Percentiles rank a stretch among this genome's conserved stretches.
phyloP scores from a whole-genome alignment of 306 rosid species.

The Cicer cuneatum region DNA sequence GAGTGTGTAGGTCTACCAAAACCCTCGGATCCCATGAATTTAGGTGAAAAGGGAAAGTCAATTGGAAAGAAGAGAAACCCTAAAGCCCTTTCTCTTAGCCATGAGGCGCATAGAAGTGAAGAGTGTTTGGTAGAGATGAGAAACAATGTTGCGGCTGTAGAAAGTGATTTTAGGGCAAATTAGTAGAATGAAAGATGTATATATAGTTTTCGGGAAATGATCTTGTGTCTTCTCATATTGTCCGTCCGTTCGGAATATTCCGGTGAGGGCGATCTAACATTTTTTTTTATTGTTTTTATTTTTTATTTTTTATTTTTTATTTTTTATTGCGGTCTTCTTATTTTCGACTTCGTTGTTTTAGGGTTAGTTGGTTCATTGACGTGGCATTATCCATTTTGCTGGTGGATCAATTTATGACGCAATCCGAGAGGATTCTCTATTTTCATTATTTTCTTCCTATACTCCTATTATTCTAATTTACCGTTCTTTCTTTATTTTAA shows the following conservation, averaged over 20 bases:
- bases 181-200: slow-evolving; percentile 60
- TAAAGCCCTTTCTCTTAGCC: slow-evolving; percentile 22
- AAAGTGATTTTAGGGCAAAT: slow-evolving; percentile 82
- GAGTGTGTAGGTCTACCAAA: slow-evolving; percentile 49
- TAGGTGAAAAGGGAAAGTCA: slow-evolving; percentile 57
- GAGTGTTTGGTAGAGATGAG: slow-evolving; percentile 49
- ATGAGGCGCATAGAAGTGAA: neutral
- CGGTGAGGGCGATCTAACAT: slow-evolving; percentile 54
- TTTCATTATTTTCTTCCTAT: too few species aligned
- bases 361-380: slow-evolving; percentile 47
- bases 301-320: neutral
- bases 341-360: neutral
- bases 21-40: slow-evolving; percentile 69
- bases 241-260: slow-evolving; percentile 74
- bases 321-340: neutral
- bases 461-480: too few species aligned
- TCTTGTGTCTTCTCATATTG: slow-evolving; percentile 44
- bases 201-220: slow-evolving; percentile 99
- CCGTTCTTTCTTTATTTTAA: too few species aligned
- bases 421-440: too few species aligned
- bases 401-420: neutral
- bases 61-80: slow-evolving; percentile 50
- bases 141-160: slow-evolving; percentile 68
- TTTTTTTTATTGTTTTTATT: neutral
- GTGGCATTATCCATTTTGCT: slow-evolving; percentile 70